Conservation (phyloP, 208 protist species). For the Leishmania gerbilli region DNA sequence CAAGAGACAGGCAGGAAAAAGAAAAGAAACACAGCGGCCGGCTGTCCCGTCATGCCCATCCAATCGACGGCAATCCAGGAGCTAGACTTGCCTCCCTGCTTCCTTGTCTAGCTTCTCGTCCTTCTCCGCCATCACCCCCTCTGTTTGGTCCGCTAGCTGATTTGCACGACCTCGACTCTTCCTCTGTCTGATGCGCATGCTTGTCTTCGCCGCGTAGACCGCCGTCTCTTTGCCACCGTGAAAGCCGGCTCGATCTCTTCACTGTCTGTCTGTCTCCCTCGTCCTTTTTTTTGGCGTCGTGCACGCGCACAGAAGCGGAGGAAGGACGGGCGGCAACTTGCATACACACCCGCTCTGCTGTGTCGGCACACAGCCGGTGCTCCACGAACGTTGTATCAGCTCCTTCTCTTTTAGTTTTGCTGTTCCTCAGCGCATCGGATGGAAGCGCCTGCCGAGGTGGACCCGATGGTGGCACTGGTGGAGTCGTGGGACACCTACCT, state of each 20-base stretch:
- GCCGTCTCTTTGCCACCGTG: background rate
- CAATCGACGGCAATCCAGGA: background rate
- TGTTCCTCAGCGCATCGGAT: background rate
- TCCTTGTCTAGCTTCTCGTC: background rate
- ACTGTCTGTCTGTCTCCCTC: background rate
- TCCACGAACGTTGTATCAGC: background rate
- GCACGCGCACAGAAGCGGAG: background rate
- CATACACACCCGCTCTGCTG: background rate
- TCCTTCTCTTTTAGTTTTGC: background rate
- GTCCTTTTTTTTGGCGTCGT: background rate
- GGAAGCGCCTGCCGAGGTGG: conserved; percentile 12
- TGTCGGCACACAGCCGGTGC: background rate
- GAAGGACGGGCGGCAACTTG: background rate
- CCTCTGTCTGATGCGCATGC: background rate
- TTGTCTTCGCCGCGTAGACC: background rate
- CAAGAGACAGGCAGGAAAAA: background rate
- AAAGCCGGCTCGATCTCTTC: background rate
- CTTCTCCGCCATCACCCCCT: background rate
- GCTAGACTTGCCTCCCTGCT: background rate
- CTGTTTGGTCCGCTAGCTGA: background rate
- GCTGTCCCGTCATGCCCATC: background rate
- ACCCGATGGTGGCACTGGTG: conserved; percentile 36
- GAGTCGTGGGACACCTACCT: conserved; percentile 41
- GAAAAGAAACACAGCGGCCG: background rate
- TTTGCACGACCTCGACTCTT: background rate